Evolutionary conservation across 768 basidiomycete genomes (phyloP).

Genomic region (Agrocybe pediades): DNA sequence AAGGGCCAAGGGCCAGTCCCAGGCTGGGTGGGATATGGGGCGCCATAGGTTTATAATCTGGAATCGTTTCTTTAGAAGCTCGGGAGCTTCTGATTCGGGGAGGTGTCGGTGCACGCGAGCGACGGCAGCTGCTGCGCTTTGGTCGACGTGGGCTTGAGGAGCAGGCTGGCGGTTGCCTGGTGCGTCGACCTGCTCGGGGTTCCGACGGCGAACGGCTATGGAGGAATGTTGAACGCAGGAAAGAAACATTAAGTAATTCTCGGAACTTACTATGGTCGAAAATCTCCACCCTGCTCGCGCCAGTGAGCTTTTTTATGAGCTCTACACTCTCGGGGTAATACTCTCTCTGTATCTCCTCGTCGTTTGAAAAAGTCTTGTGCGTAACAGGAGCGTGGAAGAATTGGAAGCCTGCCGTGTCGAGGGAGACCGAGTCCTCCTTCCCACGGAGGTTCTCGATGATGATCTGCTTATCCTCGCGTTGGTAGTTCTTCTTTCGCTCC

Average conservation of each 20-base stretch:
- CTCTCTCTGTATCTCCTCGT: slow-evolving; percentile 47
- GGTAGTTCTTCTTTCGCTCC: background rate
- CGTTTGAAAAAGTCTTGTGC: slow-evolving; percentile 47
- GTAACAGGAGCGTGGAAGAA: slow-evolving; percentile 38
- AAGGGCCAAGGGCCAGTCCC: slow-evolving; percentile 51
- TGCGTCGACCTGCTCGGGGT: slow-evolving; percentile 33
- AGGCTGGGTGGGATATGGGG: slow-evolving; percentile 46
- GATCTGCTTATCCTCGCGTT: background rate
- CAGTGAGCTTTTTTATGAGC: slow-evolving; percentile 57
- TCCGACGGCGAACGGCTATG: slow-evolving; percentile 13
- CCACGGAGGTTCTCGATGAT: slow-evolving; percentile 50
- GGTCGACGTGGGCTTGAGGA: slow-evolving; percentile 48
- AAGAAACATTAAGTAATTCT: background rate
- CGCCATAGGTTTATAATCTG: slow-evolving; percentile 66
- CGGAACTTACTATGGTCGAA: slow-evolving; percentile 60
- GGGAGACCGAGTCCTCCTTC: slow-evolving; percentile 40
- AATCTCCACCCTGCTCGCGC: slow-evolving; percentile 53
- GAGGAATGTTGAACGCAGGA: background rate
- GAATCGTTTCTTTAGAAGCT: slow-evolving; percentile 46
- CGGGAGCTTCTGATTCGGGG: slow-evolving; percentile 41
- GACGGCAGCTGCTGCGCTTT: slow-evolving; percentile 43
- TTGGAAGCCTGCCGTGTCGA: slow-evolving; percentile 55
- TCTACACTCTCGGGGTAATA: slow-evolving; percentile 64
- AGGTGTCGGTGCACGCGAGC: slow-evolving; percentile 51
- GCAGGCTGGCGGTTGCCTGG: slow-evolving; percentile 44